These are phyloP conservation scores for Hsuehochloa calcarea DNA, from an alignment of 176 grass and related monocot species.

Conservation along the genomic window DNA sequence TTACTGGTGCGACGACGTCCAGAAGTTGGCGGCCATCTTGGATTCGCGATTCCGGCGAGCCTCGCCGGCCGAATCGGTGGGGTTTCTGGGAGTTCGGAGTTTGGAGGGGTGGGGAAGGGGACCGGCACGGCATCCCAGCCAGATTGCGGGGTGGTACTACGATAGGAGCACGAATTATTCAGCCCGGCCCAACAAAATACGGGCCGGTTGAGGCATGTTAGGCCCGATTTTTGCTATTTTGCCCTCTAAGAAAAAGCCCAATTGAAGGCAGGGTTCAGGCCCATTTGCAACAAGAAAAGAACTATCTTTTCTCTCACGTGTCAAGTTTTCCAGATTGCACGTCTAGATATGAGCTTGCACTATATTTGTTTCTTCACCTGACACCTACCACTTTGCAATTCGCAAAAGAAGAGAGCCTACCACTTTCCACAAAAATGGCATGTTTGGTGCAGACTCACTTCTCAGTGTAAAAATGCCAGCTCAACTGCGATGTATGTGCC, in stretches of 20 bases:
- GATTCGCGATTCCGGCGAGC: slow-evolving; percentile 7
- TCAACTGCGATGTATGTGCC: too few relatives aligned
- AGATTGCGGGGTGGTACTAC: background rate
- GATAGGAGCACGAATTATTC: background rate
- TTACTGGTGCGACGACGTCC: slow-evolving; percentile 71
- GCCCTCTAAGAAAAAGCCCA: background rate
- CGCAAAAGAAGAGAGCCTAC: too few relatives aligned
- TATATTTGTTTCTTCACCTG: too few relatives aligned
- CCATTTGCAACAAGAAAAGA: background rate
- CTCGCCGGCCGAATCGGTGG: slow-evolving; percentile 12
- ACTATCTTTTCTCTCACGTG: too few relatives aligned
- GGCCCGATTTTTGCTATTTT: background rate
- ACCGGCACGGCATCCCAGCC: background rate
- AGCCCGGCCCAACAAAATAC: background rate
- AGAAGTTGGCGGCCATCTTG: slow-evolving; percentile 74
- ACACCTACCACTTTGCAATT: too few relatives aligned
- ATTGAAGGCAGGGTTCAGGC: too few relatives aligned
- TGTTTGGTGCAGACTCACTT: too few relatives aligned
- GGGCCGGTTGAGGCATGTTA: background rate
- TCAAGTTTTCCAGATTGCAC: too few relatives aligned
- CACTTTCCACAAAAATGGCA: too few relatives aligned
- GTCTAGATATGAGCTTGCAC: too few relatives aligned
- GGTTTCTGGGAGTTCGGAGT: background rate
- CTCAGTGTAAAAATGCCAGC: too few relatives aligned
- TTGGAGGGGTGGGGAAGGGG: background rate